Percentiles rank a stretch among this genome's conserved stretches.
Conservation (phyloP, 257 asterid genomes). For the Ajuga chamaepitys region DNA sequence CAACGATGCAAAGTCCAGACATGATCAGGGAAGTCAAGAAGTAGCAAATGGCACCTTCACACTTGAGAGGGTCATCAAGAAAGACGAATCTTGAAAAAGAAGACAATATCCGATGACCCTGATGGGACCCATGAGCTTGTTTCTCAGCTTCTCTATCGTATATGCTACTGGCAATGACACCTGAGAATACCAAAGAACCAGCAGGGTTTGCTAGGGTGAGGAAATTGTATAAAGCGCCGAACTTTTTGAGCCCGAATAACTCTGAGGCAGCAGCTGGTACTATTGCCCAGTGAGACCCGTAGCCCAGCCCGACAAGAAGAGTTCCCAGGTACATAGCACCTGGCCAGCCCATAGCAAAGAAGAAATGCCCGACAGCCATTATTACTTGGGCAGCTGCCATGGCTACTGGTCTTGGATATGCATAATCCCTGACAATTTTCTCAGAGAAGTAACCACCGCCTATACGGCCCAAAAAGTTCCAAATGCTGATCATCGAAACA, state of each 20-base stretch:
- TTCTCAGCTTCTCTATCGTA: slow-evolving; percentile 69
- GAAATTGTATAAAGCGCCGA: slow-evolving; percentile 68
- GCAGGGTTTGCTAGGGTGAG: slow-evolving; percentile 76
- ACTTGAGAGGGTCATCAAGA: slow-evolving; percentile 49
- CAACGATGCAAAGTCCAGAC: slow-evolving; percentile 74
- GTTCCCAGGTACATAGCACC: slow-evolving; percentile 77
- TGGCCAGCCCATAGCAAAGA: slow-evolving; percentile 89
- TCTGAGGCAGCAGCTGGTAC: slow-evolving; percentile 87
- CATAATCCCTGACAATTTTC: slow-evolving; percentile 59
- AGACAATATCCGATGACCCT: slow-evolving; percentile 20
- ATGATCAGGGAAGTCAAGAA: slow-evolving; percentile 67
- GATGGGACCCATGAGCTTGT: slow-evolving; percentile 47
- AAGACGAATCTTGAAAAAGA: slow-evolving; percentile 31
- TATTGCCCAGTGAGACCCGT: slow-evolving; percentile 88
- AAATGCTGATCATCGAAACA: slow-evolving; percentile 55
- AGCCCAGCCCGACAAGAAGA: slow-evolving; percentile 89
- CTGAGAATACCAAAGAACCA: slow-evolving; percentile 67
- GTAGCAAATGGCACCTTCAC: slow-evolving; percentile 73
- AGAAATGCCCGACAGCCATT: slow-evolving; percentile 79
- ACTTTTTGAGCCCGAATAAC: slow-evolving; percentile 72
- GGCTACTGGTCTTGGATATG: slow-evolving; percentile 73
- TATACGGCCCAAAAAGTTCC: slow-evolving; percentile 54
- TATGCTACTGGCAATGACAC: slow-evolving; percentile 72
- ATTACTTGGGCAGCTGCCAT: slow-evolving; percentile 73
- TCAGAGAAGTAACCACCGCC: slow-evolving; percentile 58